These are phyloP conservation scores for Penicillium sp. DNA, from an alignment of 2,329 filamentous ascomycete species.

Conservation along the genomic window DNA sequence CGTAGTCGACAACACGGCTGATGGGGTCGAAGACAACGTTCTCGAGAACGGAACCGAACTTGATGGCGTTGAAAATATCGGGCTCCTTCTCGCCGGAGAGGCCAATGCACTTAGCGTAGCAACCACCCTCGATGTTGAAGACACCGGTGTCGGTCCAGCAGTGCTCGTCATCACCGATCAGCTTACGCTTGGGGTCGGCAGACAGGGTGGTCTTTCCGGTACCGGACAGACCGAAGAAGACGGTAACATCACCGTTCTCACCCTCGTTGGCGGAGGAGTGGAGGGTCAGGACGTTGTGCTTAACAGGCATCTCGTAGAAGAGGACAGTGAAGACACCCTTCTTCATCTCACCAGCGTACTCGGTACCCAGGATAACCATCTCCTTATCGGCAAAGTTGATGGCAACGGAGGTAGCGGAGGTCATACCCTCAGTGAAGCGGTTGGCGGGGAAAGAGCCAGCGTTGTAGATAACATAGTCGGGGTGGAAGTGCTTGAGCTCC, in stretches of 20 bases:
- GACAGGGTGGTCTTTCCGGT: constrained; percentile 99
- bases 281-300: constrained; percentile 97
- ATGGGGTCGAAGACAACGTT: constrained; percentile 96
- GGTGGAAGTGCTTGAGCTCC: constrained; percentile 96
- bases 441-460: constrained; percentile 98
- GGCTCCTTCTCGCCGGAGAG: constrained; percentile 98
- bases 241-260: constrained; percentile 88
- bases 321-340: constrained; percentile 98
- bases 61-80: constrained; percentile 94
- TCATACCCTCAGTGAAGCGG: constrained; percentile 97
- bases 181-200: constrained; percentile 89
- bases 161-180: constrained; percentile 99
- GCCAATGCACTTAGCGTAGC: constrained; percentile 98
- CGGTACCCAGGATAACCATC: constrained; percentile 99
- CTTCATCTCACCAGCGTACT: constrained; percentile 98
- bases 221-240: constrained; percentile 98
- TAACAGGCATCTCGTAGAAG: constrained; percentile 99
- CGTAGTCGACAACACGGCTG: constrained; percentile 90
- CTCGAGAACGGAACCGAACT: constrained; percentile 95
- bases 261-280: constrained; percentile 99
- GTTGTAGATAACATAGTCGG: constrained; percentile 99
- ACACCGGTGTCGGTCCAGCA: constrained; percentile 97
- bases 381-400: constrained; percentile 99
- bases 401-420: constrained; percentile 92
- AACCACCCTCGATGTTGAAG: constrained; percentile 99